phyloP scores from a whole-genome alignment of 2,329 filamentous ascomycete genomes.

The Pezicula rhizophila region DNA sequence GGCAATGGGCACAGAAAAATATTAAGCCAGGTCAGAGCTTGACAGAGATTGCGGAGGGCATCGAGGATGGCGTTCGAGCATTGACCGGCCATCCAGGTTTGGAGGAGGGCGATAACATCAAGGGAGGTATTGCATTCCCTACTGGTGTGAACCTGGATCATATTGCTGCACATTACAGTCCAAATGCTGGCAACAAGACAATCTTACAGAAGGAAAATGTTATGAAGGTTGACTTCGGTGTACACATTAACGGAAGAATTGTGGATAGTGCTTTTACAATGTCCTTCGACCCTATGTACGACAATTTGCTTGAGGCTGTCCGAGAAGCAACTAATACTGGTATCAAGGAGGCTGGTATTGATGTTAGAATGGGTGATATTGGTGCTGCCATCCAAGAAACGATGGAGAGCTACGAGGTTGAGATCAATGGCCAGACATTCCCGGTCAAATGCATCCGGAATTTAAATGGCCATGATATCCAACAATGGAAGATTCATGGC shows the following conservation, averaged over 20 bases:
- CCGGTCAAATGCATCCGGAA: conserved; percentile 50
- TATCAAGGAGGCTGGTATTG: conserved; percentile 84
- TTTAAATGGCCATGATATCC: conserved; percentile 71
- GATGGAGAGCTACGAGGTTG: conserved; percentile 57
- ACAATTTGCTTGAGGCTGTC: conserved; percentile 60
- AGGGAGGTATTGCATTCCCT: conserved; percentile 81
- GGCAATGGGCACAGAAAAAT: conserved; percentile 73
- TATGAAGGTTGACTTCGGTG: conserved; percentile 69
- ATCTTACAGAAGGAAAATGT: conserved; percentile 60
- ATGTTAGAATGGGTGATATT: conserved; percentile 71
- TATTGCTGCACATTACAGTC: conserved; percentile 80
- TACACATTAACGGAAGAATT: conserved; percentile 65
- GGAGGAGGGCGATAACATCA: conserved; percentile 70
- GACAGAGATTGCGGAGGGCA: conserved; percentile 79
- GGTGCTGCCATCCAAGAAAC: conserved; percentile 53
- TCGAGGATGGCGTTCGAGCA: conserved; percentile 74
- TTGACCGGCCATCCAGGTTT: conserved; percentile 72
- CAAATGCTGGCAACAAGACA: conserved; percentile 80
- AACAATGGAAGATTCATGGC: conserved; percentile 85
- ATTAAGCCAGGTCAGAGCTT: conserved; percentile 77
- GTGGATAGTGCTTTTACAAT: conserved; percentile 68
- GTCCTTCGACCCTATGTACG: conserved; percentile 62
- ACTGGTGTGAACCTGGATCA: conserved; percentile 80
- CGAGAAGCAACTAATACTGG: conserved; percentile 69
- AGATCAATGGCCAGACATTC: conserved; percentile 44